Base-by-base conservation (phyloP, 164 flowering plant genomes). In the Sextonia rubra region DNA sequence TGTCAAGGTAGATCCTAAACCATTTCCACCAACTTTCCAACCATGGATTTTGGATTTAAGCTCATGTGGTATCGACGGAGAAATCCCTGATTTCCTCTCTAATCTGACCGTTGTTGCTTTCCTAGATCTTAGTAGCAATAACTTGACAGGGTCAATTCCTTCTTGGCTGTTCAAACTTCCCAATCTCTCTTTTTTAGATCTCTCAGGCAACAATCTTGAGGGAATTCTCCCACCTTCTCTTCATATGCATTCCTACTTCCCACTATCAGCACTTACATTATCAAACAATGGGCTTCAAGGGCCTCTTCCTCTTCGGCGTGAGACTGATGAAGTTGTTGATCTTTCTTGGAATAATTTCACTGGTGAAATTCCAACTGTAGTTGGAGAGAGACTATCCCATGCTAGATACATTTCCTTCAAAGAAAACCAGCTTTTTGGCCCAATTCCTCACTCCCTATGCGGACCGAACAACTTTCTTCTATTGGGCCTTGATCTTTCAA, bases 311-410 rank as follows among this genome's bases (percentile, higher is more conserved):
- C 72, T 60, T 23, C 65, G n/a, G 23, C 44, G 47, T 29, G 55
- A 55, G 44, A 61, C n/a, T 14, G 29, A 69, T 20, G 69, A 77
- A 61, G 64, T 72, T 23, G 22, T 77, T 23, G n/a, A 69, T 23
- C 71, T 76, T 14, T 76, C 78, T 22, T 0, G 5, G 30, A 76
- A 76, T 37, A 76, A 67, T 71, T 76, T 76, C 63, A 68, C 64
- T 4, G 75, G 78, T 14, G 23, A 44, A 26, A 67, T 76, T 7
- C 72, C 78, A 30, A 11, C 61, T 12, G 63, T 62, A 44, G 68
- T 76, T 8, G 75, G 75, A 58, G 63, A 62, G 60, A 30, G 20
- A 29, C 68, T 76, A 12, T 18, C 29, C 8, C 27, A 49, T 66
- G 64, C 61, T 3, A 67, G 62, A 23, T 76, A 29, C 64, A 15